Conservation (phyloP, 192 early-diverging fungal species). For the Backusella tuberculispora region DNA sequence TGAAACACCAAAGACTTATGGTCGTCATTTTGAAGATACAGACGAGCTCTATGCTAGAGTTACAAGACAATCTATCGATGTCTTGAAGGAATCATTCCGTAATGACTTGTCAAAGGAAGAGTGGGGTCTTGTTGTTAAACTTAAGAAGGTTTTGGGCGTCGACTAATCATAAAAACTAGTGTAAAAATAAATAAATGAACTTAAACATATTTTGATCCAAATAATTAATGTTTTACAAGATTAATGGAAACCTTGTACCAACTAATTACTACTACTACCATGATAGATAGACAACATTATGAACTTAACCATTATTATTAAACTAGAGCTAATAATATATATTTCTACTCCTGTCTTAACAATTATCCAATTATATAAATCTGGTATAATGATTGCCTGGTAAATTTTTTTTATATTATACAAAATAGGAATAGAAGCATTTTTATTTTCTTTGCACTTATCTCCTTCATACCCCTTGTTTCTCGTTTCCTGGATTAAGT, state of each 20-base stretch:
- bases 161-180: slow-evolving; percentile 27
- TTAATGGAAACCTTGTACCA: too few relatives aligned
- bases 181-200: slow-evolving; percentile 6
- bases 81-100: slow-evolving; percentile 93
- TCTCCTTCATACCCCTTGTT: not conserved
- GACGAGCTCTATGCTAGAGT: slow-evolving; percentile 83
- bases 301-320: too few relatives aligned
- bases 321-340: too few relatives aligned
- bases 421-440: not conserved
- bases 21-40: slow-evolving; percentile 88
- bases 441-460: not conserved
- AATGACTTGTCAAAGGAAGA: slow-evolving; percentile 90
- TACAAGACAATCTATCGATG: slow-evolving; percentile 89
- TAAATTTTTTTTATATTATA: not conserved
- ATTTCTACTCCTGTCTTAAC: too few relatives aligned
- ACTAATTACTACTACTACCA: too few relatives aligned
- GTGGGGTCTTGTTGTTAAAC: slow-evolving; percentile 77
- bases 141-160: slow-evolving; percentile 67
- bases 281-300: too few relatives aligned
- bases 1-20: slow-evolving; percentile 88
- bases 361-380: too few relatives aligned
- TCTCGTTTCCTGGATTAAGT: not conserved
- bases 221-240: too few relatives aligned
- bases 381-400: not conserved
- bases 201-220: not conserved